phyloP scores from a whole-genome alignment of 164 flowering plant species.

The Vitis amurensis region DNA sequence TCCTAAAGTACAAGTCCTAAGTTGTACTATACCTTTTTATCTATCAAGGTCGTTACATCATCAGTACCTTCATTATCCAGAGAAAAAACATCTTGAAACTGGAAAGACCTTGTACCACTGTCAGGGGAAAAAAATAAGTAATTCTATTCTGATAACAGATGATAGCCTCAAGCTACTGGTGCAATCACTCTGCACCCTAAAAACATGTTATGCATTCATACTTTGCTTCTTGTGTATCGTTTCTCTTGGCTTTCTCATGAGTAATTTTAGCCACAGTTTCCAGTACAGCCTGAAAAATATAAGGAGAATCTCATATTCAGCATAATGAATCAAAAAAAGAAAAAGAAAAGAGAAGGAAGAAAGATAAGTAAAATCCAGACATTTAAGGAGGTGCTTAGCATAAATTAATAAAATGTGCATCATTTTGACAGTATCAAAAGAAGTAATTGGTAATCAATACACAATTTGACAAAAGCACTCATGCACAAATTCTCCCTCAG shows the following conservation, averaged over 20 bases:
- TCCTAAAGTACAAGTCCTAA: neutral
- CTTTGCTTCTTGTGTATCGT: slow-evolving; percentile 80
- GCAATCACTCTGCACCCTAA: too few species aligned
- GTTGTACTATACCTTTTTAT: slow-evolving; percentile 60
- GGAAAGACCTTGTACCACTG: slow-evolving; percentile 86
- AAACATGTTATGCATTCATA: slow-evolving; percentile 19
- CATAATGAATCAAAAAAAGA: slow-evolving; percentile 3
- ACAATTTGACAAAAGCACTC: too few species aligned
- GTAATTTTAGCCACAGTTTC: slow-evolving; percentile 92
- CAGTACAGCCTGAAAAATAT: slow-evolving; percentile 66
- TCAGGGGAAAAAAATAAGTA: slow-evolving; percentile 4
- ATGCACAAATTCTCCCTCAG: too few species aligned
- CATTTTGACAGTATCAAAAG: too few species aligned
- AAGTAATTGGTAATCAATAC: too few species aligned
- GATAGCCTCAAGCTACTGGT: too few species aligned
- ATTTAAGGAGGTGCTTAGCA: neutral
- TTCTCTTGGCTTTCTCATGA: slow-evolving; percentile 80
- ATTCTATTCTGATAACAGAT: neutral
- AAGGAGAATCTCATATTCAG: slow-evolving; percentile 2
- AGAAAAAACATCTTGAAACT: slow-evolving; percentile 79
- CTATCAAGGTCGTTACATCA: slow-evolving; percentile 74
- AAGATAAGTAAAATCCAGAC: neutral
- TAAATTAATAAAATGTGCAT: neutral
- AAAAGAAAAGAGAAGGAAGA: neutral
- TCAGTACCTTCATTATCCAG: slow-evolving; percentile 81